Conservation (phyloP, 2,329 filamentous ascomycete genomes). For the Orbilia oligospora region DNA sequence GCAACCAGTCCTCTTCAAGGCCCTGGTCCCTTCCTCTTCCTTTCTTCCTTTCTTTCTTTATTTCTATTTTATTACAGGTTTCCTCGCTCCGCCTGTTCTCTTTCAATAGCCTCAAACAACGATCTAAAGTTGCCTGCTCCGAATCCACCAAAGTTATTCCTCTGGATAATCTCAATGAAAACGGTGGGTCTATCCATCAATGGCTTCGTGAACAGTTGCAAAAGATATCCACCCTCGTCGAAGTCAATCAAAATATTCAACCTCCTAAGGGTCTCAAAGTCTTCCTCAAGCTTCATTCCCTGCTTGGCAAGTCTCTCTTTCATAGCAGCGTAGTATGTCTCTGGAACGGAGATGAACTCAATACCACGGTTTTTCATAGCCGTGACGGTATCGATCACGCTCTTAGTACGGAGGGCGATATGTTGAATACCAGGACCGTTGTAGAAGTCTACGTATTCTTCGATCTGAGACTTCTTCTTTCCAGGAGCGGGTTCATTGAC, state of each 20-base stretch:
- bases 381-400: constrained; percentile 83
- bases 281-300: constrained; percentile 77
- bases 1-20: neutral
- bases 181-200: constrained; percentile 95
- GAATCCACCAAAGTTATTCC: constrained; percentile 90
- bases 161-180: constrained; percentile 95
- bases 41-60: neutral
- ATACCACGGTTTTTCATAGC: constrained; percentile 88
- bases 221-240: constrained; percentile 88
- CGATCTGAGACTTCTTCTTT: constrained; percentile 93
- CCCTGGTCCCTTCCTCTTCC: neutral
- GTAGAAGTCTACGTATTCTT: constrained; percentile 93
- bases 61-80: constrained; percentile 74
- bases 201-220: constrained; percentile 77
- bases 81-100: constrained; percentile 87
- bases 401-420: constrained; percentile 84
- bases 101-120: constrained; percentile 93
- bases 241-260: constrained; percentile 95
- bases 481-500: constrained; percentile 95
- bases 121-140: constrained; percentile 97
- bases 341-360: constrained; percentile 90
- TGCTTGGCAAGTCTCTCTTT: constrained; percentile 74
- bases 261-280: constrained; percentile 81
- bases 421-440: constrained; percentile 91
- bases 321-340: constrained; percentile 88